phyloP scores from a whole-genome alignment of 345 rosid genomes.

The sweet orange (Citrus sinensis) region DNA sequence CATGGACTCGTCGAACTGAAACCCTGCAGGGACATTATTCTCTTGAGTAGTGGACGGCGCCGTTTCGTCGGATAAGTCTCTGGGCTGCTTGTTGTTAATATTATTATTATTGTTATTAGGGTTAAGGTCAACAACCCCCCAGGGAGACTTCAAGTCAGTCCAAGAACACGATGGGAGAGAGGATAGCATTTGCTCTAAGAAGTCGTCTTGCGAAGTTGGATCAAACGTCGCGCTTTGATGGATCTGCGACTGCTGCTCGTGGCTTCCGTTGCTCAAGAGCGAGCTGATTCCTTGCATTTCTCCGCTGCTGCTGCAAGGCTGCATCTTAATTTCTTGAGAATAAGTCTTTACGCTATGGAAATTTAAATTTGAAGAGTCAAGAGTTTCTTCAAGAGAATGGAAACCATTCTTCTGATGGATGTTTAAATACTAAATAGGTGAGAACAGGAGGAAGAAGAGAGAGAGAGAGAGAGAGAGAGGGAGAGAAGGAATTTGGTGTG shows the following conservation, averaged over 20 bases:
- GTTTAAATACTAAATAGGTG: not conserved
- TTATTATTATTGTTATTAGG: not conserved
- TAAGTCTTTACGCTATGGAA: not conserved
- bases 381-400: not conserved
- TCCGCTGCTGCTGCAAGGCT: slow-evolving; percentile 37
- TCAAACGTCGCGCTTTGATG: slow-evolving; percentile 37
- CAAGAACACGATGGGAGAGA: slow-evolving; percentile 57
- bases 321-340: slow-evolving; percentile 15
- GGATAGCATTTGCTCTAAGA: slow-evolving; percentile 82
- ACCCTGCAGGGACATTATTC: slow-evolving; percentile 17
- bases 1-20: slow-evolving; percentile 37
- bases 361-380: not conserved
- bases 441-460: not conserved
- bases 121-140: slow-evolving; percentile 25
- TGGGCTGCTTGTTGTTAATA: not conserved
- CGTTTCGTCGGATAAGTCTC: slow-evolving; percentile 45
- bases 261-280: slow-evolving; percentile 13
- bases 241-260: slow-evolving; percentile 13
- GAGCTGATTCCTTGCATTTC: slow-evolving; percentile 43
- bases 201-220: slow-evolving; percentile 53
- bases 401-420: not conserved
- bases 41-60: slow-evolving; percentile 16
- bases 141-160: slow-evolving; percentile 36
- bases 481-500: not conserved
- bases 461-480: not conserved